phyloP scores from a whole-genome alignment of 176 grass and related monocot species.

The Hyparrhenia diplandra region DNA sequence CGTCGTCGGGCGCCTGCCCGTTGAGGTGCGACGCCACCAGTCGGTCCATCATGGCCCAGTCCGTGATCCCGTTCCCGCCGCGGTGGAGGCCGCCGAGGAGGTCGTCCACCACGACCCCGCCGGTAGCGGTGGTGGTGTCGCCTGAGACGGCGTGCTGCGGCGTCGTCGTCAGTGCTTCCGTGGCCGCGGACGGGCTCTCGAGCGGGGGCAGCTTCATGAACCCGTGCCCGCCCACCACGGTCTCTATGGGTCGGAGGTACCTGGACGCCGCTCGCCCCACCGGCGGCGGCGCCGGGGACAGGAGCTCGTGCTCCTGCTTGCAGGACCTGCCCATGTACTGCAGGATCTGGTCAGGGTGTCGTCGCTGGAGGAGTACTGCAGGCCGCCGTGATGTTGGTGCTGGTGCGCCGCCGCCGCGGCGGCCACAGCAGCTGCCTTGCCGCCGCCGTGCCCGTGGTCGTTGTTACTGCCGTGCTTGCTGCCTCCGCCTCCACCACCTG shows the following conservation, averaged over 20 bases:
- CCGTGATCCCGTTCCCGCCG: slow-evolving; percentile 27
- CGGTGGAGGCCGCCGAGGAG: background rate
- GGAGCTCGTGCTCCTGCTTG: slow-evolving; percentile 70
- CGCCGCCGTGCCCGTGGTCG: slow-evolving; percentile 17
- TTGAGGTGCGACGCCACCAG: slow-evolving; percentile 94
- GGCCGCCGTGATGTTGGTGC: background rate
- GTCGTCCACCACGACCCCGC: background rate
- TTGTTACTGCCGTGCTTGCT: slow-evolving; percentile 28
- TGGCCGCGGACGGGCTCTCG: slow-evolving; percentile 54
- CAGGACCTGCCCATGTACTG: slow-evolving; percentile 86
- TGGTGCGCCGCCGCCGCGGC: background rate
- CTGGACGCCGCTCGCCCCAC: background rate
- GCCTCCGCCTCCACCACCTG: slow-evolving; percentile 20
- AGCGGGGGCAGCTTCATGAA: slow-evolving; percentile 95
- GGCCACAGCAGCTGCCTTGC: slow-evolving; percentile 3
- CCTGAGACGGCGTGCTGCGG: background rate
- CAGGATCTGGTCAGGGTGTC: slow-evolving; percentile 86
- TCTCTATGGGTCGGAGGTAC: slow-evolving; percentile 67
- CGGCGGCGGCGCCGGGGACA: background rate
- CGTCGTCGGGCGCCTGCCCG: slow-evolving; percentile 47
- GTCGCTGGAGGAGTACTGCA: slow-evolving; percentile 57
- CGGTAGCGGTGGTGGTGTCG: background rate
- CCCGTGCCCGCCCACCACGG: slow-evolving; percentile 35
- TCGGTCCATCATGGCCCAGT: slow-evolving; percentile 90
- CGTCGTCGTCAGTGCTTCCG: background rate